Base-by-base conservation (phyloP, 2,329 filamentous ascomycete species). In the Aureobasidium sp. region DNA sequence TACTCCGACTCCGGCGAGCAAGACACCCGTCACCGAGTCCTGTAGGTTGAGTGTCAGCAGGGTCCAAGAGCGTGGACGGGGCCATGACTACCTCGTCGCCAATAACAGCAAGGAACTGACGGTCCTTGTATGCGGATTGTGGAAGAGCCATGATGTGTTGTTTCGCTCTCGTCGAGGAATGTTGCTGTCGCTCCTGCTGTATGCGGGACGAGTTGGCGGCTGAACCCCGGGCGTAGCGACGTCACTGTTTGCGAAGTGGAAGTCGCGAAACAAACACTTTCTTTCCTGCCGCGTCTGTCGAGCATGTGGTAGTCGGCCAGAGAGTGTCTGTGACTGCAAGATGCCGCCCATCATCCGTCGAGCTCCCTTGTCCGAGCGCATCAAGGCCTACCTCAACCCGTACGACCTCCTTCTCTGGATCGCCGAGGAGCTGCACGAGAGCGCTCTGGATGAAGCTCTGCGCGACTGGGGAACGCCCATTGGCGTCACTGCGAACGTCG, bases 91-190 rank as follows among this genome's bases (percentile, higher is more conserved):
- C 94, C 85, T 99, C 94, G 76, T 99, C 94, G 58, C 94, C 94
- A 73, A 99, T 99, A 53, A 99, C 93, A 67, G 94, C 94, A 63
- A 99, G 85, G 74, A 99, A 96, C 78, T 99, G 89, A 71, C 94
- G 85, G 78, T 97, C 91, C 79, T 85, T 85, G 76, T 84, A 86
- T 67, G 82, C 78, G 65, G 84, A 80, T 53, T 78, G 73, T 62
- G 83, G 77, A 67, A 84, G 79, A 69, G 85, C 82, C 85, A 88
- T 88, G 48, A 47, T 75, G 47, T 47, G 29, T 58, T 37, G 41
- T 34, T 34, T 36, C 11, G 11, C 3, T n/a, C 22, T 6, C 12
- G 7, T n/a, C 22, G 17, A 39, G 20, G 51, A 31, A 31, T 55
- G 51, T 31, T 42, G 51, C 6, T 27, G 51, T 55, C 51, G 36